Evolutionary conservation across 2,329 filamentous ascomycete genomes (phyloP).

Genomic region (Fusarium albosuccineum): DNA sequence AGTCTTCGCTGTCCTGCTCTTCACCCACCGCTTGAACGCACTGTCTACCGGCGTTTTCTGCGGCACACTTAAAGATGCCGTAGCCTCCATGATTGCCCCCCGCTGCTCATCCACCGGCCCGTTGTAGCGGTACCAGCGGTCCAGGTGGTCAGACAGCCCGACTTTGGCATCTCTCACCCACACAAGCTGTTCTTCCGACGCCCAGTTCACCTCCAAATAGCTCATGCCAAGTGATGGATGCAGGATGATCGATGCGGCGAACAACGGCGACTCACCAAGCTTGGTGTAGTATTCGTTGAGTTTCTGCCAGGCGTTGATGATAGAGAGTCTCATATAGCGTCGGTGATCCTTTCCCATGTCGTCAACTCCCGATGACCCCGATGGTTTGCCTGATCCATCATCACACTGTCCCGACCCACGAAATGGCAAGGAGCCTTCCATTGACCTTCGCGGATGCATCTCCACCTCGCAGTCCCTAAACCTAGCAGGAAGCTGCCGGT

Average conservation of each 20-base stretch:
- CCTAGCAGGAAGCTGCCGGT: neutral
- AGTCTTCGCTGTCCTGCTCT: no score
- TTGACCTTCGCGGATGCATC: neutral
- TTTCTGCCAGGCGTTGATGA: conserved; percentile 4
- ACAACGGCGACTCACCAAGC: neutral
- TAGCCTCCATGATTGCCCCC: neutral
- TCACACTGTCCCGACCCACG: neutral
- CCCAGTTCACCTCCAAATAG: conserved; percentile 1
- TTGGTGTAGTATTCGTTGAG: conserved; percentile 14
- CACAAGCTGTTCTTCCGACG: neutral
- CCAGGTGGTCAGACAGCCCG: neutral
- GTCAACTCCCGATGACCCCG: neutral
- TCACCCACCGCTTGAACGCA: no score
- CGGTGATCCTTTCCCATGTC: neutral
- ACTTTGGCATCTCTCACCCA: neutral
- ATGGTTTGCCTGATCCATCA: neutral
- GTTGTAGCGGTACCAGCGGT: conserved; percentile 2
- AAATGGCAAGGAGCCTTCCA: neutral
- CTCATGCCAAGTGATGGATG: neutral
- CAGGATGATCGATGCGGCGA: conserved; percentile 1
- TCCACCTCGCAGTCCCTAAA: neutral
- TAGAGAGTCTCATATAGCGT: conserved; percentile 4
- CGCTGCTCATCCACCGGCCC: neutral
- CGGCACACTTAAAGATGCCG: no score
- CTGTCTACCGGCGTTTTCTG: no score